A percentile compares a stretch with the other conserved stretches of the same genome.
Conservation (phyloP, 352 stramenopile genomes). For the Thraustochytrium sp. region DNA sequence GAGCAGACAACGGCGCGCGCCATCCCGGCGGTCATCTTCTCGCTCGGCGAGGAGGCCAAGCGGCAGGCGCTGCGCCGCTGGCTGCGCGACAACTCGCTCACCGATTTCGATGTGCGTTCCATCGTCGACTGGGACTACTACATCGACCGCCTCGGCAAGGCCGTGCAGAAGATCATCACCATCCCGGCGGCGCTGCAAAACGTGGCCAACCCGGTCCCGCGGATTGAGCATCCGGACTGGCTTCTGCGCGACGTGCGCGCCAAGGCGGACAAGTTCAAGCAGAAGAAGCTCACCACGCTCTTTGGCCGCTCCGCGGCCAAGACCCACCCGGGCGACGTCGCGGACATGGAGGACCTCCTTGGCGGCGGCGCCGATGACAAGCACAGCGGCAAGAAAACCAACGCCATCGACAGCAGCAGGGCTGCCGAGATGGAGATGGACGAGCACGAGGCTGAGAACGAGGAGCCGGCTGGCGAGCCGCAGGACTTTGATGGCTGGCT, state of each 20-base stretch:
- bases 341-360: conserved; percentile 7
- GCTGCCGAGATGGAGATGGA: not conserved
- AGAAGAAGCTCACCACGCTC: conserved; percentile 80
- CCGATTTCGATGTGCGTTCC: conserved; percentile 79
- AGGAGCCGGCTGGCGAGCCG: conserved; percentile 31
- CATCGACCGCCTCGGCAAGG: conserved; percentile 72
- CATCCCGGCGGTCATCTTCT: conserved; percentile 96
- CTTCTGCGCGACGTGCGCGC: conserved; percentile 84
- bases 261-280: conserved; percentile 70
- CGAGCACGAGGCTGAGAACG: not conserved
- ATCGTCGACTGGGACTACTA: conserved; percentile 99
- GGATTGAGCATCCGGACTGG: conserved; percentile 92
- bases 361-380: not conserved
- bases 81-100: conserved; percentile 64
- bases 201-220: conserved; percentile 85
- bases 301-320: conserved; percentile 54
- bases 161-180: conserved; percentile 98
- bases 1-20: conserved; percentile 94
- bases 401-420: not conserved
- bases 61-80: conserved; percentile 96
- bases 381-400: not conserved
- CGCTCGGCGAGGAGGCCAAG: conserved; percentile 84
- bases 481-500: conserved; percentile 55
- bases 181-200: conserved; percentile 93
- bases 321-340: not conserved